Evolutionary conservation across 148 eudicot genomes (phyloP), one percentile per base, ranked within the genome.

Genomic region (Agrostemma githago): DNA sequence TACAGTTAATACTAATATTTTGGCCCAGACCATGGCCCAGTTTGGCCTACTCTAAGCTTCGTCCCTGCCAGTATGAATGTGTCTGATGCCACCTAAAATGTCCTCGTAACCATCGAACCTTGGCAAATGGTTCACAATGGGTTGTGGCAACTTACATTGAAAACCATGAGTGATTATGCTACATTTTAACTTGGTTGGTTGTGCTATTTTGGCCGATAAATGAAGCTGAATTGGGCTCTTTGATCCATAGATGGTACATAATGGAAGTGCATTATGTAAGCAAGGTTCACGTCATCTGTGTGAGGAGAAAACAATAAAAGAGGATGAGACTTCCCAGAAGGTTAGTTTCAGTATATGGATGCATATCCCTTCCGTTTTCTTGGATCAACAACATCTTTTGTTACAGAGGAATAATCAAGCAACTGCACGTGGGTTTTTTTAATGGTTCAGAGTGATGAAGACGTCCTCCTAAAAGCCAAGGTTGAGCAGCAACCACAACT

Each of bases 291-390:
- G 54, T 8, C 71, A 67, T 12, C 72, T 69, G 9, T 79, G 70
- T 14, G 84, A 82, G 11, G 87, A 82, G 77, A 85, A 85, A 83
- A 85, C 85, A 40, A 82, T 82, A 66, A 73, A 79, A 21, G 87
- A 82, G 71, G 87, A 82, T 62, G 77, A 63, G 46, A 61, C 81
- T n/a, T 38, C 66, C 46, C 70, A 20, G 21, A 71, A 82, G 87
- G 87, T 82, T 26, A 14, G 71, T 60, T 79, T 57, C 69, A 40
- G 56, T 69, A 21, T 34, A 10, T 19, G 8, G 6, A 12, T 44
- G 26, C 37, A 66, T 58, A 41, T 7, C 11, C 57, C 54, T 21
- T 2, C 46, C 4, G 16, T 40, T 57, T 21, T 34, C 2, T 19
- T 20, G 26, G 9, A 10, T 41, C 67, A 10, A 5, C 37, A 39